A percentile compares a stretch with the other conserved stretches of the same genome.
These are phyloP conservation scores for Cryptosporidium parvum DNA, from an alignment of 169 alveolate genomes.

Conservation along the genomic window DNA sequence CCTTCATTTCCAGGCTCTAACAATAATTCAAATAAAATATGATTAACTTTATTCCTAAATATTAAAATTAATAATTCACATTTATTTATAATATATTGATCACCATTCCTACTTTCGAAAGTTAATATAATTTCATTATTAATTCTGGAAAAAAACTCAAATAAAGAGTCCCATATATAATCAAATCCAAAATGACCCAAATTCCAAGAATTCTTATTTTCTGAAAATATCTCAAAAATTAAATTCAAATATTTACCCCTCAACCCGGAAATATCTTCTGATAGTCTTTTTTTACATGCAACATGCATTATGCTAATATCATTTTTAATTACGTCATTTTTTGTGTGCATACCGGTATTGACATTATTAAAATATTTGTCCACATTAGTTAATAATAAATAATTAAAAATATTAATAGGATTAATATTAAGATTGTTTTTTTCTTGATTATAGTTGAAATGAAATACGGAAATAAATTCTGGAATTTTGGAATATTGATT, in stretches of 20 bases:
- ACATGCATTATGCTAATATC: background rate
- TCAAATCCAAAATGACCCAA: background rate
- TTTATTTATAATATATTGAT: background rate
- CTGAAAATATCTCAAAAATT: conserved; percentile 6
- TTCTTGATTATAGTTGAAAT: background rate
- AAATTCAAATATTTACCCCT: conserved; percentile 1
- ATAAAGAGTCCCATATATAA: background rate
- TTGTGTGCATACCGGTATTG: conserved; percentile 13
- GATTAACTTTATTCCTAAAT: conserved; percentile 15
- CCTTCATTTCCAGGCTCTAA: background rate
- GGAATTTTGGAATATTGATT: background rate
- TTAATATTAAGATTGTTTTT: background rate
- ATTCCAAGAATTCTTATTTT: background rate
- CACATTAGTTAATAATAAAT: conserved; percentile 10
- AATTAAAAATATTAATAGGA: conserved; percentile 11
- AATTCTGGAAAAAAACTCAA: background rate
- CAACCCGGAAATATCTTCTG: background rate
- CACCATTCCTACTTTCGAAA: background rate
- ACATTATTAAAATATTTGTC: conserved; percentile 1
- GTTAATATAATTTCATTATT: conserved; percentile 5
- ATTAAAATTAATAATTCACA: conserved; percentile 3
- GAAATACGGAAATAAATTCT: background rate
- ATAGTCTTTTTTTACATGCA: background rate
- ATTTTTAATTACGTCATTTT: conserved; percentile 2
- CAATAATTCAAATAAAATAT: background rate